Conservation (phyloP, 2,329 filamentous ascomycete genomes). For the Coniochaeta sp. region DNA sequence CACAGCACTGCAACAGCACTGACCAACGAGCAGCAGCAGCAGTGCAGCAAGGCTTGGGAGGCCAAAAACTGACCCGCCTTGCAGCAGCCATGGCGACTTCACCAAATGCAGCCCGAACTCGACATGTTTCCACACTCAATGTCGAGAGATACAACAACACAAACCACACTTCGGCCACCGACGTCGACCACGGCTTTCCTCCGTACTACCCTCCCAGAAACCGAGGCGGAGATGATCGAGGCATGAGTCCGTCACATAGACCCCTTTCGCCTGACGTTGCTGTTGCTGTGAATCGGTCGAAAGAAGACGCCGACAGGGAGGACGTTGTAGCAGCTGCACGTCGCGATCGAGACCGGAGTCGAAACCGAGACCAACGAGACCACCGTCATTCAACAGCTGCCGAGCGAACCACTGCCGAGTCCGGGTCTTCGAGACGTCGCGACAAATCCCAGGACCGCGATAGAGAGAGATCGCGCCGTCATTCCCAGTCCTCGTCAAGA, state of each 20-base stretch:
- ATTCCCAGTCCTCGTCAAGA: constrained; percentile 17
- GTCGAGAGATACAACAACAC: constrained; percentile 25
- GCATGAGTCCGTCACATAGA: constrained; percentile 21
- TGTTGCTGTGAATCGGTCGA: constrained; percentile 18
- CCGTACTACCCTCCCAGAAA: constrained; percentile 23
- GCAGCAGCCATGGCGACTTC: constrained; percentile 18
- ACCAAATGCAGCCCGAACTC: constrained; percentile 14
- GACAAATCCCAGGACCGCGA: constrained; percentile 30
- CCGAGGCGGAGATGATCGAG: constrained; percentile 26
- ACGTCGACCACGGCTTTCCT: neutral
- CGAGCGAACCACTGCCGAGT: constrained; percentile 18
- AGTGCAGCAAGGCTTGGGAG: constrained; percentile 13
- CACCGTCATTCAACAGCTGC: constrained; percentile 9
- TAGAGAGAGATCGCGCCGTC: constrained; percentile 24
- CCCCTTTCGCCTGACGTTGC: constrained; percentile 19
- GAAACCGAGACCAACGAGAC: constrained; percentile 9
- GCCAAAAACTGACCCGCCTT: constrained; percentile 20
- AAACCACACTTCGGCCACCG: neutral
- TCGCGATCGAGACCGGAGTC: neutral
- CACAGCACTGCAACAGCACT: too few relatives aligned
- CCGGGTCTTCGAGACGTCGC: constrained; percentile 25
- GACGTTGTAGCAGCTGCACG: constrained; percentile 7
- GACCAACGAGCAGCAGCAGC: too few relatives aligned
- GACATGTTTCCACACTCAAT: constrained; percentile 35
- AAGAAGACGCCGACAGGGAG: constrained; percentile 11